These are phyloP conservation scores for Dactylellina drechsleri DNA, from an alignment of 2,329 filamentous ascomycete genomes.

Conservation along the genomic window DNA sequence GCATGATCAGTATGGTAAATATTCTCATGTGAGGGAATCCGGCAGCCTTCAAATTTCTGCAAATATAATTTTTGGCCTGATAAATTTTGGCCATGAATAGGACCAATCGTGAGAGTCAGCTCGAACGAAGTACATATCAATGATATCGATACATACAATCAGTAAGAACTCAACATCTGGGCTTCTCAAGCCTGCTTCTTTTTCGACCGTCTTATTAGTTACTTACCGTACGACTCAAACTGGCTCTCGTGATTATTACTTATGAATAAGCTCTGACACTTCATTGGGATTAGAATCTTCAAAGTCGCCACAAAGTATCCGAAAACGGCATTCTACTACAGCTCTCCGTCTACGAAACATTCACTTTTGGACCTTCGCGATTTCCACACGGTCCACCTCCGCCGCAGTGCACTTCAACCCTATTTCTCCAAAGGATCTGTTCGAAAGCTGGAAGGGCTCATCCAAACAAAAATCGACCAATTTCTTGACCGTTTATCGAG, in stretches of 20 bases:
- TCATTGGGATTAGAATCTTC: slow-evolving; percentile 1
- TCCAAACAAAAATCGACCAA: slow-evolving; percentile 10
- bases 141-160: slow-evolving; percentile 58
- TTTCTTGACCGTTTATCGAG: slow-evolving; percentile 4
- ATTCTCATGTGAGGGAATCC: too few relatives aligned
- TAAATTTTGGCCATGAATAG: slow-evolving; percentile 36
- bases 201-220: neutral
- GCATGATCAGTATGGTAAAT: slow-evolving; percentile 31
- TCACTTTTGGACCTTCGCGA: neutral
- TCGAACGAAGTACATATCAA: slow-evolving; percentile 59
- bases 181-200: neutral
- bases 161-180: neutral
- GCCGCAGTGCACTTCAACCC: slow-evolving; percentile 10
- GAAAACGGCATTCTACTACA: slow-evolving; percentile 3
- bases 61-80: neutral
- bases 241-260: neutral
- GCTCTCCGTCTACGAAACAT: slow-evolving; percentile 11
- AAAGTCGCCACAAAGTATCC: slow-evolving; percentile 15
- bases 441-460: slow-evolving; percentile 14
- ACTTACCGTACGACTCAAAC: neutral
- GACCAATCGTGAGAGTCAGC: slow-evolving; percentile 62
- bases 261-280: neutral
- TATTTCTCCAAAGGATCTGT: slow-evolving; percentile 20
- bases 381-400: neutral
- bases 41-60: neutral